phyloP scores from a whole-genome alignment of 768 basidiomycete genomes.

The Hygrophorus russula region DNA sequence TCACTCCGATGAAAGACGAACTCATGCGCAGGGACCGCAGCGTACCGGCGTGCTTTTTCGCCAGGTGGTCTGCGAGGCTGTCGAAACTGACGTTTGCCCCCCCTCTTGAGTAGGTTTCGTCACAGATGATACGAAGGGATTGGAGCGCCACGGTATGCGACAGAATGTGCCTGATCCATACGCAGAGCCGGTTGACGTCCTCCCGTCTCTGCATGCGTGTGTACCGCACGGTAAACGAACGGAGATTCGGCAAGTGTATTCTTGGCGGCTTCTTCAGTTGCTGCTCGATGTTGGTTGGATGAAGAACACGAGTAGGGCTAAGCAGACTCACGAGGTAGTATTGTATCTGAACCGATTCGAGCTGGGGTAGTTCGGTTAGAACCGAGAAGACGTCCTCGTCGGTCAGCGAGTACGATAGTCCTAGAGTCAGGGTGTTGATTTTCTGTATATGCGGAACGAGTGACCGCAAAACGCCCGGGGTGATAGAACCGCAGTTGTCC shows the following conservation, averaged over 20 bases:
- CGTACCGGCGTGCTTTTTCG: slow-evolving; percentile 16
- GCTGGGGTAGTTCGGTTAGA: slow-evolving; percentile 25
- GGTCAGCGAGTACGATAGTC: slow-evolving; percentile 48
- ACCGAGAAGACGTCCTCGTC: slow-evolving; percentile 41
- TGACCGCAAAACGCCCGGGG: slow-evolving; percentile 43
- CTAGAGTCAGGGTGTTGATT: slow-evolving; percentile 31
- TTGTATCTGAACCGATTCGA: slow-evolving; percentile 29
- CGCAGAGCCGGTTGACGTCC: slow-evolving; percentile 18
- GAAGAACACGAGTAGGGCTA: neutral
- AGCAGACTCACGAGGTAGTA: slow-evolving; percentile 37
- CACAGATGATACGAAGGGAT: slow-evolving; percentile 16
- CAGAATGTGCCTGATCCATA: slow-evolving; percentile 25
- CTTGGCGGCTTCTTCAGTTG: slow-evolving; percentile 29
- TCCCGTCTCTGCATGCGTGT: slow-evolving; percentile 9
- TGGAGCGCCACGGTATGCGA: slow-evolving; percentile 18
- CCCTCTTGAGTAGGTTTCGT: slow-evolving; percentile 8
- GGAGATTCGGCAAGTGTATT: slow-evolving; percentile 15
- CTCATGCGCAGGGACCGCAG: slow-evolving; percentile 19
- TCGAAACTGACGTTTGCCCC: slow-evolving; percentile 18
- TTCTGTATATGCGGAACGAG: slow-evolving; percentile 26
- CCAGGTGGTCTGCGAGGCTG: slow-evolving; percentile 23
- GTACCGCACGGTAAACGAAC: slow-evolving; percentile 21
- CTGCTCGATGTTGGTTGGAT: slow-evolving; percentile 12
- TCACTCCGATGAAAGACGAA: slow-evolving; percentile 15
- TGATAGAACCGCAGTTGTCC: slow-evolving; percentile 55